Evolutionary conservation across 2,329 filamentous ascomycete species (phyloP), one percentile per base, ranked within the genome.

Genomic region (Penicillium sp.): DNA sequence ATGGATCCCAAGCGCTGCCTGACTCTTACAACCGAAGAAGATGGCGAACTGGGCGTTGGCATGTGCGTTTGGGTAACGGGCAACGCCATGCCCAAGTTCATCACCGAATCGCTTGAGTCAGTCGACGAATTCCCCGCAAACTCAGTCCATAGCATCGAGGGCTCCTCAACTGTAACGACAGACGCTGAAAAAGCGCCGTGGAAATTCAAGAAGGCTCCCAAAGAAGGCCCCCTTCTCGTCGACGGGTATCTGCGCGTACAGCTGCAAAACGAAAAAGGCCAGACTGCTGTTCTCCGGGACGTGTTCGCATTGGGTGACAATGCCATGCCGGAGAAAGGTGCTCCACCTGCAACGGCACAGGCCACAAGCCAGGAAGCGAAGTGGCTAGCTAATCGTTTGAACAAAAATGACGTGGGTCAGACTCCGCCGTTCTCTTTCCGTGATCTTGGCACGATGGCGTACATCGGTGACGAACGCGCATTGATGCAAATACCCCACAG

Each of bases 21-120:
- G 13, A 86, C 83, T 0, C 70, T 86, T 35, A 80, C 76, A 11
- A 75, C 83, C 3, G 78, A 81, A 57, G 82, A 86, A 61, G 79
- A 84, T 54, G 84, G 83, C 1, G 81, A 85, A 44, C 71, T 84
- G 2, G 82, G 82, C 0, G 75, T 84, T 1, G 83, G 83, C 1
- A 83, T 86, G 82, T 83, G 75, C 53, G 82, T 86, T 10, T 86
- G 83, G 84, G 81, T 75, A 14, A 75, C 73, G 0, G 73, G 73
- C 1, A 75, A 74, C 31, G 65, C 69, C 2, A 72, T 73, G 71
- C 71, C 71, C 42, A 67, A 68, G 39, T 67, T 75, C 20, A 53
- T 75, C 32, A 59, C 61, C 8, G 32, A 69, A 6, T 59, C 66
- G 1, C 60, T 74, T 3, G 55, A 66, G 38, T 61, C 68, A 22